Evolutionary conservation across 2,329 filamentous ascomycete genomes (phyloP).

Genomic region (Paraconiothyrium brasiliense): DNA sequence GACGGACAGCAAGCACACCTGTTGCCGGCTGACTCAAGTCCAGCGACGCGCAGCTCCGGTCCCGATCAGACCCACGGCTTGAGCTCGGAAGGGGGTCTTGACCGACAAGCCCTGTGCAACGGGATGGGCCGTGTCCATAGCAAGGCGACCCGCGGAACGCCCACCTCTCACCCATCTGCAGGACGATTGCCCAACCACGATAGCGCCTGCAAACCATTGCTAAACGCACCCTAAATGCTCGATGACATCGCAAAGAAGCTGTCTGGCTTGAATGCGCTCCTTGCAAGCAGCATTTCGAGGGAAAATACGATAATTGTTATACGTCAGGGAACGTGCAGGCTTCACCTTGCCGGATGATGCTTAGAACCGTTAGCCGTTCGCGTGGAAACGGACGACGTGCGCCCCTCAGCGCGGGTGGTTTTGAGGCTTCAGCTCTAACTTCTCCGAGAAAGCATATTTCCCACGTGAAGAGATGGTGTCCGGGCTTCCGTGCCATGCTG

Average conservation of each 20-base stretch:
- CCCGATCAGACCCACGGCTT: not conserved
- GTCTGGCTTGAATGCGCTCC: not conserved
- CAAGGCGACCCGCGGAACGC: not conserved
- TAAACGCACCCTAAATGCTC: not conserved
- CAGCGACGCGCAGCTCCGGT: conserved; percentile 8
- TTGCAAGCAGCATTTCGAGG: not conserved
- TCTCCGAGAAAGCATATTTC: not conserved
- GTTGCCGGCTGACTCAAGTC: conserved; percentile 10
- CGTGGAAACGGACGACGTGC: conserved; percentile 15
- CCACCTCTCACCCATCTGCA: not conserved
- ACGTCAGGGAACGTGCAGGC: conserved; percentile 5
- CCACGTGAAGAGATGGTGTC: conserved; percentile 5
- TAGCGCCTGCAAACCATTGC: not conserved
- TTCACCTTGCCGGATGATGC: conserved; percentile 7
- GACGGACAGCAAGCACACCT: conserved; percentile 1
- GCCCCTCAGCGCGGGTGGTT: conserved; percentile 6
- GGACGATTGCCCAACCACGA: not conserved
- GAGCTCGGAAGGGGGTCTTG: conserved; percentile 11
- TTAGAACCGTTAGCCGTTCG: conserved; percentile 10
- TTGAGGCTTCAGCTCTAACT: conserved; percentile 9
- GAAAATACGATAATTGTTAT: not conserved
- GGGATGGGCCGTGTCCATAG: conserved; percentile 9
- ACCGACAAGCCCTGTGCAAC: conserved; percentile 13
- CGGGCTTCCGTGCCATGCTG: conserved; percentile 1
- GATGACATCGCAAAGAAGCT: not conserved